Percentiles rank a stretch among this genome's conserved stretches.
These are phyloP conservation scores for Yamadazyma sp. DNA, from an alignment of 805 yeast species.

Conservation along the genomic window DNA sequence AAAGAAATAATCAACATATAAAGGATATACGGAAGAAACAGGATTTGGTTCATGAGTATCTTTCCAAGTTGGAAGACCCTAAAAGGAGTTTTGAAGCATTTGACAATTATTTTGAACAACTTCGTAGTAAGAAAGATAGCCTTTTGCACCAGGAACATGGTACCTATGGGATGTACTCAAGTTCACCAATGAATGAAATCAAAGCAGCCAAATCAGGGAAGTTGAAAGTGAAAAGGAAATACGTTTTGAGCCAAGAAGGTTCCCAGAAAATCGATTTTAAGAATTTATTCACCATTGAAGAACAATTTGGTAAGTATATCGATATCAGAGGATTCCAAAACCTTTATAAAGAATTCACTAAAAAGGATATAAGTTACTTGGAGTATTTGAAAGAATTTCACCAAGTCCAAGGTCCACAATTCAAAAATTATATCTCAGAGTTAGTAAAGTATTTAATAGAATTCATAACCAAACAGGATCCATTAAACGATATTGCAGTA, in stretches of 20 bases:
- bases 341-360: constrained; percentile 43
- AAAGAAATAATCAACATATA: constrained; percentile 15
- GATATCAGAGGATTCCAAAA: constrained; percentile 56
- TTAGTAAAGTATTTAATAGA: constrained; percentile 48
- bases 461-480: constrained; percentile 48
- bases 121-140: constrained; percentile 6
- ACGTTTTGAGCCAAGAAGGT: constrained; percentile 50
- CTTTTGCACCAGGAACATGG: too few species aligned
- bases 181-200: constrained; percentile 18
- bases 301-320: constrained; percentile 60
- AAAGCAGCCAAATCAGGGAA: constrained; percentile 16
- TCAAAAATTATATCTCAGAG: constrained; percentile 42
- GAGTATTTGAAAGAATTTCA: constrained; percentile 50
- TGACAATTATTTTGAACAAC: constrained; percentile 6
- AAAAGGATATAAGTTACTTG: constrained; percentile 36
- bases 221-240: constrained; percentile 26
- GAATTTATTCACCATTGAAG: constrained; percentile 53
- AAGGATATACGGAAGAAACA: constrained; percentile 6
- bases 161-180: constrained; percentile 22
- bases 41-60: constrained; percentile 5
- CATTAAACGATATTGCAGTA: constrained; percentile 41
- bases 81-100: constrained; percentile 7
- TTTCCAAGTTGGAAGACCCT: constrained; percentile 7
- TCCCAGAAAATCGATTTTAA: constrained; percentile 45
- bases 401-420: constrained; percentile 23